phyloP scores from a whole-genome alignment of 805 yeast genomes.

The Ascoidea rubescens region DNA sequence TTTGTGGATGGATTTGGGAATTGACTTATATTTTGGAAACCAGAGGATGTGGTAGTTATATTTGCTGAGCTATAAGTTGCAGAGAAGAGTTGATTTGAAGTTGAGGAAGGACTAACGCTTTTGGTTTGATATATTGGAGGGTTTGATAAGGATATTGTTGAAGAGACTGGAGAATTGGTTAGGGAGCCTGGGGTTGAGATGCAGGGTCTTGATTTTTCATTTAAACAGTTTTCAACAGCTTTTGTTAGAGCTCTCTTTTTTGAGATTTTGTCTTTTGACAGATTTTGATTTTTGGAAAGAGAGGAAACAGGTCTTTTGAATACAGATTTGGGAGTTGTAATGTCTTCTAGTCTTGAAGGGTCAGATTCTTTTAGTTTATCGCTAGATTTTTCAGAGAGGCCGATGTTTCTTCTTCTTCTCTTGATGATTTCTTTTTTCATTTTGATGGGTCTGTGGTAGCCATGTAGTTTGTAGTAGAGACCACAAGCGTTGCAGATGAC shows the following conservation, averaged over 20 bases:
- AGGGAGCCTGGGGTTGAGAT: neutral
- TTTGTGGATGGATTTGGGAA: neutral
- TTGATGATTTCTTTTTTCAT: constrained; percentile 64
- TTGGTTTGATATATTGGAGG: too few species aligned
- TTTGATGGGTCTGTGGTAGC: constrained; percentile 61
- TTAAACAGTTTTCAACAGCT: neutral
- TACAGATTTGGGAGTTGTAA: neutral
- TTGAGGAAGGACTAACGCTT: too few species aligned
- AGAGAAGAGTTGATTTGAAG: too few species aligned
- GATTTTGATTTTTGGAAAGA: too few species aligned
- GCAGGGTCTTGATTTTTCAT: neutral
- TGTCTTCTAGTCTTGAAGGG: neutral
- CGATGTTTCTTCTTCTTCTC: constrained; percentile 44
- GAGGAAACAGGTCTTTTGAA: too few species aligned
- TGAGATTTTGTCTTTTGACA: neutral
- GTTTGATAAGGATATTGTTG: too few species aligned
- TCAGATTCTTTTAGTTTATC: neutral
- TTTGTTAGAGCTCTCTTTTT: neutral
- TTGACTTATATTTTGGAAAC: too few species aligned
- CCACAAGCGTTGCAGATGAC: constrained; percentile 88
- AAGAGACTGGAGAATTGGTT: too few species aligned
- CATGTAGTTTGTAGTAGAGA: constrained; percentile 61
- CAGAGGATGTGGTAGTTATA: too few species aligned
- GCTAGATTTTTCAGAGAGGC: neutral
- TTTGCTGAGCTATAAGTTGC: too few species aligned